Evolutionary conservation across 805 yeast genomes (phyloP).

Genomic region (Jamesozyma gamospora): DNA sequence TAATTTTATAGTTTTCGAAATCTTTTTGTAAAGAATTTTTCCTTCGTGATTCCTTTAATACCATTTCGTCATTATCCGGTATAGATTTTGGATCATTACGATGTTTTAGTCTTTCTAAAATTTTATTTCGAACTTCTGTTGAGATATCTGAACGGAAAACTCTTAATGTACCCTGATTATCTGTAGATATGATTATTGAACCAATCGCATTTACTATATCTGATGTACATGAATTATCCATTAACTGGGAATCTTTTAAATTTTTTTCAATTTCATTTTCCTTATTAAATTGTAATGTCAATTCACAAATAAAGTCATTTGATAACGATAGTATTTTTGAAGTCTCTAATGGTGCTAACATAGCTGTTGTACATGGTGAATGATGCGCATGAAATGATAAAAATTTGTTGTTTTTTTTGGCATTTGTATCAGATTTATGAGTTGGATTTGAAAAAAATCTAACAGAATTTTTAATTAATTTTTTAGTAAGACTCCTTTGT

Average conservation of each 20-base stretch:
- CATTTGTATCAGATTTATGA: background rate
- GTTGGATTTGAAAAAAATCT: constrained; percentile 1
- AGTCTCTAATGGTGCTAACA: constrained; percentile 67
- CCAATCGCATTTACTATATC: constrained; percentile 27
- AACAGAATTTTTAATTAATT: background rate
- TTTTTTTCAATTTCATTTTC: background rate
- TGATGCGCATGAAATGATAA: constrained; percentile 71
- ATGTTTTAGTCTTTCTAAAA: constrained; percentile 15
- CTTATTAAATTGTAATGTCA: constrained; percentile 29
- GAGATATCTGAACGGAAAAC: constrained; percentile 76
- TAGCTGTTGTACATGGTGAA: constrained; percentile 61
- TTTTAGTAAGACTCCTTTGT: background rate
- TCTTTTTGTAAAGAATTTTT: too few relatives aligned
- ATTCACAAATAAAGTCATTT: constrained; percentile 70
- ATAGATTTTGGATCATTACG: too few relatives aligned
- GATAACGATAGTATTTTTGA: constrained; percentile 56
- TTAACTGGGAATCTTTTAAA: background rate
- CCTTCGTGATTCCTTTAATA: too few relatives aligned
- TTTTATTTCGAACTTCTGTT: constrained; percentile 32
- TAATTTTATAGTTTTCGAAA: too few relatives aligned
- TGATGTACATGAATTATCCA: background rate
- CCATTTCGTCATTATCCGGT: background rate
- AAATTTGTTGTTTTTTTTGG: constrained; percentile 40
- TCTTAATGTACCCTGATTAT: constrained; percentile 58
- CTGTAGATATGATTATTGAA: constrained; percentile 63